These are phyloP conservation scores for Xylariaceae sp. DNA, from an alignment of 2,329 filamentous ascomycete species.

Conservation along the genomic window DNA sequence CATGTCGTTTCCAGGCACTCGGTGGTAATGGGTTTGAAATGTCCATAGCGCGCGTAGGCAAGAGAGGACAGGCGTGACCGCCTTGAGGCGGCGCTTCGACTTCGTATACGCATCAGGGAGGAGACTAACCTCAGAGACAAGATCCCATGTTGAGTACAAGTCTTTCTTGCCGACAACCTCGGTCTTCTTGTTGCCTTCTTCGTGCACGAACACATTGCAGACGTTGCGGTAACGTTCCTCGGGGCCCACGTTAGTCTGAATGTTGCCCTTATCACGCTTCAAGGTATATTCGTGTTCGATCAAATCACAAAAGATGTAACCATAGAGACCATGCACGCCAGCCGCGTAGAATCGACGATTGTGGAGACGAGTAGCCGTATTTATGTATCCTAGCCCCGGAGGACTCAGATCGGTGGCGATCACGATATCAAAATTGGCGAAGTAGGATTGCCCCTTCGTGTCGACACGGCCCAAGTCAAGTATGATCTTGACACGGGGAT, in stretches of 20 bases:
- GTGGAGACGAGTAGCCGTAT: conserved; percentile 76
- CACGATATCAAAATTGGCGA: conserved; percentile 72
- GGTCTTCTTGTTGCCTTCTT: conserved; percentile 63
- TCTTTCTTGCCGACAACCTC: conserved; percentile 92
- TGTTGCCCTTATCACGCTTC: conserved; percentile 76
- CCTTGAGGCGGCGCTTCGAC: conserved; percentile 62
- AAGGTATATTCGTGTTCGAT: conserved; percentile 87
- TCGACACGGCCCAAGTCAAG: conserved; percentile 64
- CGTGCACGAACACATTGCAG: conserved; percentile 63
- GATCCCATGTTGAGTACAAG: conserved; percentile 77
- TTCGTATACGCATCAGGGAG: conserved; percentile 65
- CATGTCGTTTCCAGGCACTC: conserved; percentile 50
- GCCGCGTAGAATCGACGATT: conserved; percentile 83
- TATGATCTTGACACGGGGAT: conserved; percentile 76
- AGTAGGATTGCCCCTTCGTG: conserved; percentile 67
- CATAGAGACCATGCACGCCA: conserved; percentile 82
- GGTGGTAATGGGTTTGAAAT: conserved; percentile 59
- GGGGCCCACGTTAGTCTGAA: conserved; percentile 51
- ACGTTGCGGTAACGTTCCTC: conserved; percentile 78
- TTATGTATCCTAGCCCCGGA: conserved; percentile 68
- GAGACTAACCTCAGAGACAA: conserved; percentile 72
- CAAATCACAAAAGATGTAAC: conserved; percentile 90
- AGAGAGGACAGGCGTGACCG: conserved; percentile 78
- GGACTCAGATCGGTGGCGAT: conserved; percentile 87
- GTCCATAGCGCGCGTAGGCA: conserved; percentile 89